phyloP scores from a whole-genome alignment of 1,284 basidiomycete species.

The Trametes pubescens region DNA sequence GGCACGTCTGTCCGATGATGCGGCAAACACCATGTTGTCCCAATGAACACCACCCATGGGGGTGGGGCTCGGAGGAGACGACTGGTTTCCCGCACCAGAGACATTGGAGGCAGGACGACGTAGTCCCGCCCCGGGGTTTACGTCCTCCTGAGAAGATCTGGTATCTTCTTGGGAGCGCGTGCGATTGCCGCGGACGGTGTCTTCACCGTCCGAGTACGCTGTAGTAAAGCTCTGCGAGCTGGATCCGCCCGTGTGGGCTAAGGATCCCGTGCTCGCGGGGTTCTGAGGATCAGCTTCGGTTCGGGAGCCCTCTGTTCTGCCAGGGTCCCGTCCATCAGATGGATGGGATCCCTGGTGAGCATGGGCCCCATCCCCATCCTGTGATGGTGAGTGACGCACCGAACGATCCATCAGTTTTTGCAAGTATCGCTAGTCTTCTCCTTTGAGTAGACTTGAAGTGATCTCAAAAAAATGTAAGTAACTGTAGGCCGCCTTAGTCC shows the following conservation, averaged over 20 bases:
- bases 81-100: not conserved
- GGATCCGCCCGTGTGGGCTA: not conserved
- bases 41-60: not conserved
- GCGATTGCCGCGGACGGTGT: not conserved
- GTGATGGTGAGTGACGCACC: not conserved
- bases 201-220: not conserved
- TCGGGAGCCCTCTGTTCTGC: not conserved
- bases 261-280: not conserved
- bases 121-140: not conserved
- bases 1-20: not conserved
- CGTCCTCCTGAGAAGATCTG: not conserved
- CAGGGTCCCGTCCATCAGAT: not conserved
- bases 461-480: not conserved
- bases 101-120: not conserved
- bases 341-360: not conserved
- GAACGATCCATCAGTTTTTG: not conserved
- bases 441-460: not conserved
- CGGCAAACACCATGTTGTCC: not conserved
- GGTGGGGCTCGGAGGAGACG: not conserved
- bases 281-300: not conserved
- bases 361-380: not conserved
- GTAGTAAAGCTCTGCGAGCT: not conserved
- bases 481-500: not conserved
- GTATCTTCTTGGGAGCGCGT: not conserved
- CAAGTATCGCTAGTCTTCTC: not conserved